Evolutionary conservation across 148 eudicot species (phyloP), one percentile per base, ranked within the genome.

Genomic region (Heliosperma pusillum): DNA sequence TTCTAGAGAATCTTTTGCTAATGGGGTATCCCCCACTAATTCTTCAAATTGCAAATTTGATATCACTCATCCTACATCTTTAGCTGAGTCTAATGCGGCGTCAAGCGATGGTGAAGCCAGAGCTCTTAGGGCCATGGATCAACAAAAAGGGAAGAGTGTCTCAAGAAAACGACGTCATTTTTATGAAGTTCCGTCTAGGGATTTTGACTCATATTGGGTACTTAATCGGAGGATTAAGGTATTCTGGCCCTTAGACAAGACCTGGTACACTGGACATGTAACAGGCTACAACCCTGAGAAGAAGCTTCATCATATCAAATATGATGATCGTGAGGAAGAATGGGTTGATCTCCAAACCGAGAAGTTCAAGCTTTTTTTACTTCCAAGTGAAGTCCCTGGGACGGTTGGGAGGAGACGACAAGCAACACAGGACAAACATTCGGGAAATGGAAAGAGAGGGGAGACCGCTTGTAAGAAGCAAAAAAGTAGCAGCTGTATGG

Each of bases 321-420:
- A 96, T 80, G 97, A 96, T 75, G 99, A 96, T 64, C 83, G 89
- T 66, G 97, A 92, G 42, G 93, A 92, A 75, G 99, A 92, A 81
- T 92, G 94, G 97, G 81, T 95, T 65, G 77, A 88, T 79, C 97
- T 95, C 56, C 85, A 80, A 56, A 82, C 83, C 69, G 99, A 95
- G 85, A 88, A 84, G 76, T 86, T 95, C 73, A 92, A 90, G 83
- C 91, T 95, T 61, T 83, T 95, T 83, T 86, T 95, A 73, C 81
- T 92, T 57, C 92, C 90, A 7, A 83, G 88, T 85, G 99, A 95
- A 86, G 83, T 87, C 79, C 96, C 96, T 61, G 79, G 73, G 47
- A 85, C 71, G 81, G 33, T 58, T 65, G 83, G 70, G 78, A 78
- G 74, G 62, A 81, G 68, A 77, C 77, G 74, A 56, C 77, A 72